Evolutionary conservation across 257 asterid species (phyloP), one percentile per base, ranked within the genome.

Genomic region (Buddleja alternifolia): DNA sequence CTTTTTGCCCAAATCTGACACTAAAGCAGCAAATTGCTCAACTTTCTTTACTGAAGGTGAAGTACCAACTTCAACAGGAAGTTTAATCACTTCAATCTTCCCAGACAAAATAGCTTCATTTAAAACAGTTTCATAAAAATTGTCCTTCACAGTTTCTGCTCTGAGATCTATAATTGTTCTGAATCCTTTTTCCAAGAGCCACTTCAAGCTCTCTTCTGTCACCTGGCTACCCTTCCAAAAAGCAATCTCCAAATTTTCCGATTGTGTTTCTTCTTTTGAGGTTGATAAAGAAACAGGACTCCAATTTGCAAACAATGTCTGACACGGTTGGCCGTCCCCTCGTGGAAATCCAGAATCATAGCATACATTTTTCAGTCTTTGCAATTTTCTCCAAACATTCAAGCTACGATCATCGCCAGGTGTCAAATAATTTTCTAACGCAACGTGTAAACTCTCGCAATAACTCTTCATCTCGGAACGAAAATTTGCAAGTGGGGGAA

Each of bases 191-290:
- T 84, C 91, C 68, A 89, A 64, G 34, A 94, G 85, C 97, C 97
- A 94, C 56, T 67, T 69, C 68, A 94, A 78, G 71, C 97, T 87
- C 71, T 91, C 99, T 71, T 94, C 99, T 0, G 96, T 91, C 69
- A 90, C 96, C 81, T 94, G 99, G 52, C 97, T 80, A 70, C 99
- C 99, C 68, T 78, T 90, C 97, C 99, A 91, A 69, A 91, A 94
- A 6, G 87, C 83, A 83, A 77, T 88, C 70, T 84, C 92, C 60
- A 51, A 23, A 53, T 75, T 77, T 42, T 74, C 81, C 0, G 78
- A 80, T 32, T 79, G 68, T 3, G 58, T 50, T 50, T 79, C 86
- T 36, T 83, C 95, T 67, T 81, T 84, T 2, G 85, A 76, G 32
- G 78, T 66, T 46, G 90, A 77, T 47, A 87, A 71, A 71, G 80